Conservation (phyloP, 2,329 filamentous ascomycete species). For the Graphilbum fragrans region DNA sequence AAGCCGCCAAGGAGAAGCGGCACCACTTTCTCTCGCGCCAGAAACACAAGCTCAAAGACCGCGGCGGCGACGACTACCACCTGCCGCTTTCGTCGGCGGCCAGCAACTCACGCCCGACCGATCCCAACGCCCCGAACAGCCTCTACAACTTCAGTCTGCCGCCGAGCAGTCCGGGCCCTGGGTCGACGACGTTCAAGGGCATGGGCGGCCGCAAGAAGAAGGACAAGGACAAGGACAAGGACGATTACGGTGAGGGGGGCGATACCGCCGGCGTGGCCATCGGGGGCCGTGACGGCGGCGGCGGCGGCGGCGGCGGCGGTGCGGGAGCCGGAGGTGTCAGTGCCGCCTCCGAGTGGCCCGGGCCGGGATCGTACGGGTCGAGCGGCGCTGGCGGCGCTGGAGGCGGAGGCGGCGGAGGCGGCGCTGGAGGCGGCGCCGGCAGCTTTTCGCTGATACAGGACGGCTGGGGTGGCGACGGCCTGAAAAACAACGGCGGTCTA, state of each 20-base stretch:
- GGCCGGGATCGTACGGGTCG: conserved; percentile 30
- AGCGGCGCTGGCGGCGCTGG: not conserved
- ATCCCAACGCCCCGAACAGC: conserved; percentile 62
- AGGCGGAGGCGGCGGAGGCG: conserved; percentile 40
- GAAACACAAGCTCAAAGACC: conserved; percentile 63
- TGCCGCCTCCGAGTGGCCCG: conserved; percentile 32
- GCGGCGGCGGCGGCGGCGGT: not conserved
- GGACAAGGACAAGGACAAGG: conserved; percentile 71
- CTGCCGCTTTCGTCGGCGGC: conserved; percentile 63
- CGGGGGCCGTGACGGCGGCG: conserved; percentile 20
- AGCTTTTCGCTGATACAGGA: conserved; percentile 35
- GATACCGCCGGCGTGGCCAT: conserved; percentile 34
- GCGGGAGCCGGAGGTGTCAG: not conserved
- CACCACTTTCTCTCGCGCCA: conserved; percentile 71
- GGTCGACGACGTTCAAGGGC: conserved; percentile 61
- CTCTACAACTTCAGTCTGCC: conserved; percentile 70
- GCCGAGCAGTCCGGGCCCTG: conserved; percentile 58
- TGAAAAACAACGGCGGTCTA: conserved; percentile 53
- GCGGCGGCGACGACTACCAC: conserved; percentile 53
- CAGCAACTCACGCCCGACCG: conserved; percentile 65
- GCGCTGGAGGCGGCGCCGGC: conserved; percentile 25
- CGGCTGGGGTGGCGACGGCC: conserved; percentile 35
- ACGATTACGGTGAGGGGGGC: conserved; percentile 38
- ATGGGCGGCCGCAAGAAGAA: conserved; percentile 65
- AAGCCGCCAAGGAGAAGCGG: conserved; percentile 63